Evolutionary conservation across 2,329 filamentous ascomycete species (phyloP), one percentile per base, ranked within the genome.

Genomic region (Pseudocercospora crystallina): DNA sequence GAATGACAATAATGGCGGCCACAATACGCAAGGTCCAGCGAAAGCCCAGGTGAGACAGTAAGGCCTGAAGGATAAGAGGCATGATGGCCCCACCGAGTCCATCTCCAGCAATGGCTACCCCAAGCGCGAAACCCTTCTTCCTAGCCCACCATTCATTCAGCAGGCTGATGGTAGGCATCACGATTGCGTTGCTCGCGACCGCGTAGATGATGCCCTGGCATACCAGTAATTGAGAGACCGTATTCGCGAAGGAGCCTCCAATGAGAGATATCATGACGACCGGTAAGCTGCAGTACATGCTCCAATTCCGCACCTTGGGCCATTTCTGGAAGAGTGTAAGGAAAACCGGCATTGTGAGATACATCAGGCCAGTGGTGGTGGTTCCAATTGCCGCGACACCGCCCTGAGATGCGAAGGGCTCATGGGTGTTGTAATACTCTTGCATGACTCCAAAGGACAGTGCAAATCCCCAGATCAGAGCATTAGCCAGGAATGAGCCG

Each of bases 81-180:
- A 79, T 67, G 8, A 75, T 65, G 3, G 73, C 70, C 3, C 77
- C 76, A 1, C 73, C 73, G 3, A 74, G 58, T 2, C 76, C 78
- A 10, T 73, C 71, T 0, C 72, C 60, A 66, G 69, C 61, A 49
- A 56, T 57, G 53, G 78, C 76, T 8, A 74, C 71, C 3, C 79
- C 78, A 58, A 76, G 77, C 0, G 79, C 79, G 26, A 81, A 69
- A 0, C 77, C 76, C 57, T 76, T 75, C 34, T 45, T 54, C 39
- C 56, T 49, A 5, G 52, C 39, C n/a, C 51, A 59, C 57, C 54
- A 59, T 35, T 57, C 54, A 38, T 57, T 56, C 40, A 57, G 35
- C 29, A 50, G 51, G 10, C 46, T 53, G n/a, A 59, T 47, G 12
- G 35, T 49, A 8, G 57, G 54, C 49, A 55, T 53, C 3, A 57